These are phyloP conservation scores for Ceratocystis colombiana DNA, from an alignment of 2,329 filamentous ascomycete genomes.

Conservation along the genomic window DNA sequence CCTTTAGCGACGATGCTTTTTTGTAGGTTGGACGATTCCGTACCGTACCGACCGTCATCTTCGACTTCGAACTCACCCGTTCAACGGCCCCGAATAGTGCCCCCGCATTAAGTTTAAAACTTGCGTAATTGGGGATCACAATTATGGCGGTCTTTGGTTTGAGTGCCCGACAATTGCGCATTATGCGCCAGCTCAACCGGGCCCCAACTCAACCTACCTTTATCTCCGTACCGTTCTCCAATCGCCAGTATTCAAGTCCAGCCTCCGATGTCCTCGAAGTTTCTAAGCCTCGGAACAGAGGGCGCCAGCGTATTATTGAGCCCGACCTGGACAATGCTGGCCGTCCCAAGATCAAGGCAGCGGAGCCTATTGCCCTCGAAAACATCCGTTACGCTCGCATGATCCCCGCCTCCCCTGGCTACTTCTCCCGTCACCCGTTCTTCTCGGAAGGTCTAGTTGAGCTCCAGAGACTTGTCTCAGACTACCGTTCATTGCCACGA, in stretches of 20 bases:
- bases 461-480: conserved; percentile 60
- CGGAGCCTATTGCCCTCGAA: conserved; percentile 23
- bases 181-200: conserved; percentile 30
- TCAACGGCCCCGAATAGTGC: background rate
- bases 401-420: conserved; percentile 78
- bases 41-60: background rate
- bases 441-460: conserved; percentile 78
- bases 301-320: conserved; percentile 24
- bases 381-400: conserved; percentile 53
- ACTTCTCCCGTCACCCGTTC: conserved; percentile 75
- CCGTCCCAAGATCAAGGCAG: conserved; percentile 25
- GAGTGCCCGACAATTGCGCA: conserved; percentile 32
- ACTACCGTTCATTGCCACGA: conserved; percentile 62
- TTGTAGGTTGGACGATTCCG: background rate
- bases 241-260: conserved; percentile 21
- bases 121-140: background rate
- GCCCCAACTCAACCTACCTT: conserved; percentile 29
- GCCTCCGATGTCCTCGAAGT: background rate
- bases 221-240: conserved; percentile 2
- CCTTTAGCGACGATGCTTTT: conserved; percentile 11
- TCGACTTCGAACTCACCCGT: background rate
- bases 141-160: conserved; percentile 26
- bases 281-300: conserved; percentile 12
- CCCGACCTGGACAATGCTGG: conserved; percentile 24
- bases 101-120: background rate